A percentile compares a stretch with the other conserved stretches of the same genome.
Conservation (phyloP, 352 stramenopile genomes). For the Pythium myriotylum region DNA sequence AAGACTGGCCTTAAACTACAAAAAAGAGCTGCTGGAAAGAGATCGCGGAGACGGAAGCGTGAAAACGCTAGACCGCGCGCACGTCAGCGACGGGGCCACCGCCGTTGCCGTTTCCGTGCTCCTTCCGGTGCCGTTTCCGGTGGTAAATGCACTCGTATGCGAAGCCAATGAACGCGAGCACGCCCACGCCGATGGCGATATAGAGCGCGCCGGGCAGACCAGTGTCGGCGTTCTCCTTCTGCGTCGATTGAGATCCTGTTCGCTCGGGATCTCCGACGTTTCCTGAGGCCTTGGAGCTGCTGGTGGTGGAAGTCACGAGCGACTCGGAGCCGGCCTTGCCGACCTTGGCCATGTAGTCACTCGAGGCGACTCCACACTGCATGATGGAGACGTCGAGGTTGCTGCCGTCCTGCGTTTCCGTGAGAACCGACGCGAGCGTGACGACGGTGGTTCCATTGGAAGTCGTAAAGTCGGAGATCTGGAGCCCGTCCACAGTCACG, state of each 20-base stretch:
- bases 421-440: constrained; percentile 9
- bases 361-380: constrained; percentile 23
- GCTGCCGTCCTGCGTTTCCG: constrained; percentile 7
- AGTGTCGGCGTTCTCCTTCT: constrained; percentile 47
- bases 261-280: constrained; percentile 1
- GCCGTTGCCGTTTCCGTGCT: constrained; percentile 9
- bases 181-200: constrained; percentile 69
- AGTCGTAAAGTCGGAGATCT: not conserved
- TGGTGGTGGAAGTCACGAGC: not conserved
- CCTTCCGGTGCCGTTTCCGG: constrained; percentile 54
- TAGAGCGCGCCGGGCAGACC: constrained; percentile 74
- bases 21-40: constrained; percentile 6
- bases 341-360: constrained; percentile 11
- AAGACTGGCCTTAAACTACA: constrained; percentile 26
- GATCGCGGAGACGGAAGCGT: not conserved
- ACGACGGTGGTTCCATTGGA: constrained; percentile 20
- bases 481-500: constrained; percentile 17
- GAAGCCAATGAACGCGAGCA: constrained; percentile 66
- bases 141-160: constrained; percentile 73
- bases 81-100: not conserved
- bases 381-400: constrained; percentile 16
- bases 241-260: constrained; percentile 32
- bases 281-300: constrained; percentile 7
- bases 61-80: not conserved
- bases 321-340: not conserved